Conservation (phyloP, 2,329 filamentous ascomycete genomes). For the Talaromyces sp. region DNA sequence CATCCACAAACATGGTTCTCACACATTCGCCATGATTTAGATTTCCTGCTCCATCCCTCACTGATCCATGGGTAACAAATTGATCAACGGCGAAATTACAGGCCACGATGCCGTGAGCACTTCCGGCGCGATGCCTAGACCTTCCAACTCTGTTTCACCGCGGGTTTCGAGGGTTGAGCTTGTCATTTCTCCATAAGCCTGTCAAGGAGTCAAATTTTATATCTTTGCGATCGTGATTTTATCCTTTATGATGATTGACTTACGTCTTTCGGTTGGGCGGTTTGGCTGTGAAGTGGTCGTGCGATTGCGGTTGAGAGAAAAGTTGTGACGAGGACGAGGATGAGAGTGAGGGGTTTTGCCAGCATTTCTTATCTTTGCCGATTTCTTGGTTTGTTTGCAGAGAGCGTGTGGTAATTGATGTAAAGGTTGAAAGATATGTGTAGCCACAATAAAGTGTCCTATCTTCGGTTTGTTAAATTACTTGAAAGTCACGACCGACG, state of each 20-base stretch:
- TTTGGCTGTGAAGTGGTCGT: not conserved
- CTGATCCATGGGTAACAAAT: not conserved
- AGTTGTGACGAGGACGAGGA: not conserved
- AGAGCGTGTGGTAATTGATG: not conserved
- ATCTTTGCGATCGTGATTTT: not conserved
- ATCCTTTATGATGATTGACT: not conserved
- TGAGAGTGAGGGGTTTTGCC: not conserved
- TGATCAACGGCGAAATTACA: slow-evolving; percentile 2
- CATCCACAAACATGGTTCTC: not conserved
- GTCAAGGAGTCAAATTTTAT: not conserved
- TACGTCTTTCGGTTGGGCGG: not conserved
- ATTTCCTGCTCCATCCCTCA: not conserved
- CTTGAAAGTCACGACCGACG: not conserved
- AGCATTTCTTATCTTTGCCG: not conserved
- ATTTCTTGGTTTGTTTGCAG: too few species aligned
- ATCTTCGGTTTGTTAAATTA: not conserved
- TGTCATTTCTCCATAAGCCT: not conserved
- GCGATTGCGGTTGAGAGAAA: not conserved
- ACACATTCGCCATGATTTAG: not conserved
- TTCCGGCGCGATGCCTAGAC: not conserved
- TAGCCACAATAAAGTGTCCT: not conserved
- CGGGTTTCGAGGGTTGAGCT: not conserved
- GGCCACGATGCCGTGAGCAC: slow-evolving; percentile 6
- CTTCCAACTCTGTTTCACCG: not conserved
- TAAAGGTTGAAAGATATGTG: not conserved